Evolutionary conservation across 441 rosid genomes (phyloP).

Genomic region (Gossypium schwendimanii): DNA sequence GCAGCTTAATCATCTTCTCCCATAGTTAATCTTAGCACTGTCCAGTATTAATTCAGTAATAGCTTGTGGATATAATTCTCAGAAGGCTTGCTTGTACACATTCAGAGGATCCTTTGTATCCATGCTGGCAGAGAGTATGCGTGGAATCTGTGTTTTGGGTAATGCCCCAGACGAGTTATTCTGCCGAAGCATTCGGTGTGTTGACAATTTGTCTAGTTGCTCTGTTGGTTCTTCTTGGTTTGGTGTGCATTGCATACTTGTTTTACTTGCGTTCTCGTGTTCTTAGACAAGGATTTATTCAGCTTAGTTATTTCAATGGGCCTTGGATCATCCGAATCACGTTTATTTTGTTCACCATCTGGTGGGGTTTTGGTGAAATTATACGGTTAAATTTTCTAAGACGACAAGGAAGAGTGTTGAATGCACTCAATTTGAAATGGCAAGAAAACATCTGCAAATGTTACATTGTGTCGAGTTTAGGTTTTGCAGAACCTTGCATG

Average conservation of each 20-base stretch:
- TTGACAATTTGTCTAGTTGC: constrained; percentile 84
- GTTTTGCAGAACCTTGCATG: constrained; percentile 96
- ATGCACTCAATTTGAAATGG: constrained; percentile 62
- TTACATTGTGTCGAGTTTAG: constrained; percentile 83
- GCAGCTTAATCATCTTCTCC: background rate
- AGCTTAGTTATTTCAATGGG: constrained; percentile 75
- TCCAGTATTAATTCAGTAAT: constrained; percentile 14
- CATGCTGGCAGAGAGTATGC: constrained; percentile 99
- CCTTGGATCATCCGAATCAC: constrained; percentile 85
- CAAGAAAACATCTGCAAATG: constrained; percentile 83
- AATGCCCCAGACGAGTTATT: constrained; percentile 93
- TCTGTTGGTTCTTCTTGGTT: constrained; percentile 58
- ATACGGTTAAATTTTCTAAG: constrained; percentile 66
- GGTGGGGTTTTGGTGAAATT: constrained; percentile 94
- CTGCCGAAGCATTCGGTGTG: constrained; percentile 97
- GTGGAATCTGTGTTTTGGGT: constrained; percentile 94
- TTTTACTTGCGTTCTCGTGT: constrained; percentile 67
- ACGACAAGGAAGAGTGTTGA: constrained; percentile 44
- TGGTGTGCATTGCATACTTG: constrained; percentile 71
- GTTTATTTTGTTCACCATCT: constrained; percentile 60
- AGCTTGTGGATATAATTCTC: constrained; percentile 19
- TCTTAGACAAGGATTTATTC: constrained; percentile 42
- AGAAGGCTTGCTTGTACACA: constrained; percentile 21
- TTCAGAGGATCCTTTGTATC: constrained; percentile 55
- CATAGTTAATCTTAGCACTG: constrained; percentile 12